These are phyloP conservation scores for Discostella pseudostelligera DNA, from an alignment of 108 stramenopile genomes.

Conservation along the genomic window DNA sequence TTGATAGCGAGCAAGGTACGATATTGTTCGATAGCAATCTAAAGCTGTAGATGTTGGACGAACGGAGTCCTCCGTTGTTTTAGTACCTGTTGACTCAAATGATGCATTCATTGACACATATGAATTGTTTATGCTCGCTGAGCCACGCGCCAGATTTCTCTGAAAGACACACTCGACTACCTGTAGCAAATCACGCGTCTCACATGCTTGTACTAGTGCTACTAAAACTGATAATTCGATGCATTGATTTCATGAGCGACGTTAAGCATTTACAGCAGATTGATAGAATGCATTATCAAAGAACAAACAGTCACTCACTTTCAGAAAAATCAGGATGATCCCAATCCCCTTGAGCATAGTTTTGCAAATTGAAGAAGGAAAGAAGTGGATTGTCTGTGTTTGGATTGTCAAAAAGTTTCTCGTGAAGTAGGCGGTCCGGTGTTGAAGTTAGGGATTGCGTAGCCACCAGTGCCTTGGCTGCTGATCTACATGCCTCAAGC, in stretches of 20 bases:
- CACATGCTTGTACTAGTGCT: constrained; percentile 75
- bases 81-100: constrained; percentile 32
- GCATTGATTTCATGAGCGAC: not conserved
- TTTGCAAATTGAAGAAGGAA: constrained; percentile 69
- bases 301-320: constrained; percentile 12
- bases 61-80: constrained; percentile 3
- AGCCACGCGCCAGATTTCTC: constrained; percentile 47
- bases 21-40: constrained; percentile 76
- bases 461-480: constrained; percentile 57
- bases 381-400: constrained; percentile 60
- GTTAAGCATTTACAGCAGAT: not conserved
- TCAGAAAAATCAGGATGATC: constrained; percentile 76
- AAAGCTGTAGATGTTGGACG: constrained; percentile 34
- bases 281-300: too few species aligned
- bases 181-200: constrained; percentile 75
- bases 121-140: constrained; percentile 9
- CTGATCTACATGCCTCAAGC: constrained; percentile 61
- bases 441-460: constrained; percentile 19
- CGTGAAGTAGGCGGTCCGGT: constrained; percentile 27
- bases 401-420: constrained; percentile 46
- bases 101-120: constrained; percentile 17
- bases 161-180: constrained; percentile 68
- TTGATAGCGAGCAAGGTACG: constrained; percentile 83
- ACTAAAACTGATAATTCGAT: constrained; percentile 49
- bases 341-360: constrained; percentile 74